Evolutionary conservation across 169 alveolate species (phyloP), one percentile per base, ranked within the genome.

Genomic region (Sarcocystis neurona): DNA sequence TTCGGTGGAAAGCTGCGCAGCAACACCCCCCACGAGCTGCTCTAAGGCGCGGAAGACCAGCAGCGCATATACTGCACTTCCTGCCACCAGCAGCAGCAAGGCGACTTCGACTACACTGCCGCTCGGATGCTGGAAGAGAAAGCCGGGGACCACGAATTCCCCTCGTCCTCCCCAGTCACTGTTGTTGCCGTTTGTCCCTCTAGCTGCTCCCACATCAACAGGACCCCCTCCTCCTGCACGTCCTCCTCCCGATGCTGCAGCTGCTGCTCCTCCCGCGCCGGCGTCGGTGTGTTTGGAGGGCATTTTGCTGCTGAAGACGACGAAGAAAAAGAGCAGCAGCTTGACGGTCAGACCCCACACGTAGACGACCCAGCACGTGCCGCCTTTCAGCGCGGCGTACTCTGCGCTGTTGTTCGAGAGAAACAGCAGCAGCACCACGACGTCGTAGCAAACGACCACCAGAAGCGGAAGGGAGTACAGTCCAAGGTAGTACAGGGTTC

Each of bases 1-100:
- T 63, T 92, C 95, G n/a, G 92, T 79, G 72, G 93, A 75, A 63
- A 92, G 85, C 60, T 77, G 75, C 37, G 86, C 60, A n/a, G n/a
- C n/a, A 39, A 91, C 85, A 32, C 93, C 91, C 6, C 93, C 93
- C 32, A 90, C 85, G 72, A 88, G 84, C 60, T 78, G 89, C 32
- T 90, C 94, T 37, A 91, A 79, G 23, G 95, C 92, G 34, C 94
- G 87, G 44, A 92, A 92, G 88, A 89, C 91, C 48, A 92, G 84
- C 39, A 92, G 79, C 47, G 93, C 91, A 63, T 92, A 92, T 23
- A 92, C 82, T 34, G 86, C 94, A 27, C 90, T 80, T 3, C 92
- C 89, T 53, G 74, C 68, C 74, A 91, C 74, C 32, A 91, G 47
- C 27, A 92, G 44, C 41, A 78, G 56, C 66, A 66, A 66, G n/a